Evolutionary conservation across 768 basidiomycete species (phyloP), one percentile per base, ranked within the genome.

Genomic region (Naganishia onofrii): DNA sequence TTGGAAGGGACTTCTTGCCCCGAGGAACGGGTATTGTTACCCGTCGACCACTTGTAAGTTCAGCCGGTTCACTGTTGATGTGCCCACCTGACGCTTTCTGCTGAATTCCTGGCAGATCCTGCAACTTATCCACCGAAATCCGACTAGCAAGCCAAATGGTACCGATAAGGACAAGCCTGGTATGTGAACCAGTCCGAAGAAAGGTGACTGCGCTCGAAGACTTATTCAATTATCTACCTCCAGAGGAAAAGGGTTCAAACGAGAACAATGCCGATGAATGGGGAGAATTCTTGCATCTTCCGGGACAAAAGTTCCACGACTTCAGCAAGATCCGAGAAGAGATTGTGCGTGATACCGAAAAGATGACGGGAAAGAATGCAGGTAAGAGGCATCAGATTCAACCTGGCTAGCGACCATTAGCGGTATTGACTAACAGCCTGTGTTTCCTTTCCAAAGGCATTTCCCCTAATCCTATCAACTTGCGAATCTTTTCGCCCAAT

Each of bases 11-110:
- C 82, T 99, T 99, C 85, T 81, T 99, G 79, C 96, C 96, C 82
- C 91, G 96, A 85, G 96, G 96, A 81, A 91, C 93, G 68, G 95
- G 95, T 82, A 99, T 99, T 78, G 95, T 99, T 82, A 98, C 95
- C 63, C 88, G 95, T 78, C 88, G 96, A 80, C 96, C 96, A 68
- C 84, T 99, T 82, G 94, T 95, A 81, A 76, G 88, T 76, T 29
- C 67, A 58, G 46, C 23, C 66, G 66, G 53, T 69, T 23, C 9
- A 55, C 26, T 70, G 58, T 48, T 69, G 28, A 31, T 23, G 32
- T 42, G 38, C 13, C 13, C 3, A 19, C 23, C 58, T 56, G 38
- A 55, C 51, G 23, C 6, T 48, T 23, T 32, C 26, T 26, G 19
- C 53, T 28, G 26, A 17, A n/a, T 28, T 26, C 26, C 5, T 42